phyloP scores from a whole-genome alignment of 2,329 filamentous ascomycete species.

The Verticillium klebahnii region DNA sequence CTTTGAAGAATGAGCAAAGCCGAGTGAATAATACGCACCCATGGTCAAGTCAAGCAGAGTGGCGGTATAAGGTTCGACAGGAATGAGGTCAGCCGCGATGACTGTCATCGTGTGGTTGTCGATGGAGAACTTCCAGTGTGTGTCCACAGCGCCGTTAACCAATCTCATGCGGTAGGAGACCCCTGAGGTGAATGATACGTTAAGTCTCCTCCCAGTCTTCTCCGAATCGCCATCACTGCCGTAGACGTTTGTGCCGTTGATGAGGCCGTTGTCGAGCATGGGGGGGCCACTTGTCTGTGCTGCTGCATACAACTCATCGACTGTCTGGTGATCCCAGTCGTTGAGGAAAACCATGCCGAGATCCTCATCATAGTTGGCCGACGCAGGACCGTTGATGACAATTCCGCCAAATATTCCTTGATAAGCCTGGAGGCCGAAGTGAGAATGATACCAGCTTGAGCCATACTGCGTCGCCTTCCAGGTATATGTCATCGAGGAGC shows the following conservation, averaged over 20 bases:
- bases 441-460: constrained; percentile 57
- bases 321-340: constrained; percentile 51
- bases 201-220: constrained; percentile 25
- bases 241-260: constrained; percentile 38
- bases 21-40: constrained; percentile 29
- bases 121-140: constrained; percentile 44
- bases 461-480: constrained; percentile 54
- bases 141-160: constrained; percentile 41
- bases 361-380: constrained; percentile 58
- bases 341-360: constrained; percentile 53
- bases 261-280: constrained; percentile 37
- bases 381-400: constrained; percentile 56
- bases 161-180: constrained; percentile 42
- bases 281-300: constrained; percentile 27
- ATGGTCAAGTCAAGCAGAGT: constrained; percentile 45
- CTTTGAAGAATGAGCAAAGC: constrained; percentile 8
- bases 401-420: constrained; percentile 58
- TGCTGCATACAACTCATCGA: constrained; percentile 28
- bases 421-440: constrained; percentile 43
- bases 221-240: constrained; percentile 18
- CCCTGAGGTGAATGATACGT: constrained; percentile 33
- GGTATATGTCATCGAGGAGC: constrained; percentile 48
- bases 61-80: constrained; percentile 49
- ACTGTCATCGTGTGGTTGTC: constrained; percentile 54
- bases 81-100: constrained; percentile 54